These are phyloP conservation scores for Botrytis squamosa DNA, from an alignment of 2,329 filamentous ascomycete genomes.

Conservation along the genomic window DNA sequence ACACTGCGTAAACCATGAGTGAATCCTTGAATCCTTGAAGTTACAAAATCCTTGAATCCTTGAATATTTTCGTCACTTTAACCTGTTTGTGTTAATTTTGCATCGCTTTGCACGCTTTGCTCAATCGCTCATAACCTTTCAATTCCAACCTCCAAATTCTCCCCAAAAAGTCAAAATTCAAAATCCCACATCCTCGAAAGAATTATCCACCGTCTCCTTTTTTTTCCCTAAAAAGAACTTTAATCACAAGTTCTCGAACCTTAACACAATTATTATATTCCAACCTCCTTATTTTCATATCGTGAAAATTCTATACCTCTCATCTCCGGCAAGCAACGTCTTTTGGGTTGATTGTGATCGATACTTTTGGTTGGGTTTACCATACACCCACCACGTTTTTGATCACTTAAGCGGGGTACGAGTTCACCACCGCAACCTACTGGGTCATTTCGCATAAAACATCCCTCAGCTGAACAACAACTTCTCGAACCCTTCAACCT, in stretches of 20 bases:
- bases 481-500: neutral
- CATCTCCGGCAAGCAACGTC: neutral
- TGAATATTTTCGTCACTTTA: constrained; percentile 1
- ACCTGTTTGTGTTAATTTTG: constrained; percentile 1
- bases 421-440: neutral
- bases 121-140: neutral
- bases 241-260: constrained; percentile 8
- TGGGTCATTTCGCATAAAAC: constrained; percentile 7
- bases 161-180: neutral
- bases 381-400: neutral
- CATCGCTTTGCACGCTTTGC: neutral
- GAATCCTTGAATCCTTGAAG: constrained; percentile 8
- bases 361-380: neutral
- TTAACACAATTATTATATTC: neutral
- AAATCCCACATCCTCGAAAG: neutral
- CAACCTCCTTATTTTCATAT: constrained; percentile 16
- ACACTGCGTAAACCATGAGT: neutral
- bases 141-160: neutral
- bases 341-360: neutral
- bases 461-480: constrained; percentile 19
- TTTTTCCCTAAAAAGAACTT: neutral
- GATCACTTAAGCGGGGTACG: constrained; percentile 12
- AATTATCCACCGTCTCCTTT: neutral
- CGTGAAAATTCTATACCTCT: constrained; percentile 1
- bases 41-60: neutral